Evolutionary conservation across 2,329 filamentous ascomycete species (phyloP).

Genomic region (Orbilia ellipsospora): DNA sequence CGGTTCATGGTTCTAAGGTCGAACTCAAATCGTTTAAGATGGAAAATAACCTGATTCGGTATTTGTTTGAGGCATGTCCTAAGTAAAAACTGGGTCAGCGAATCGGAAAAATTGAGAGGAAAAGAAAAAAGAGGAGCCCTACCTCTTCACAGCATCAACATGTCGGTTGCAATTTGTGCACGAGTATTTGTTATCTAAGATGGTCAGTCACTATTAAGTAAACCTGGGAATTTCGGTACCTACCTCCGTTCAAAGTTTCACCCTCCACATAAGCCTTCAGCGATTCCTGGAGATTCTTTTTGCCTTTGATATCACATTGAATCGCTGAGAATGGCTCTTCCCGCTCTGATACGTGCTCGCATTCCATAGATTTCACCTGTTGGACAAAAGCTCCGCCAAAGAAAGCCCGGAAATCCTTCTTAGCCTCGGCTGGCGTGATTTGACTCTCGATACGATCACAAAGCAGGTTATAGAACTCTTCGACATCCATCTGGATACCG

Average conservation of each 20-base stretch:
- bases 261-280: constrained; percentile 95
- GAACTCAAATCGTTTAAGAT: constrained; percentile 88
- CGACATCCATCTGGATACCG: constrained; percentile 94
- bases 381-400: constrained; percentile 93
- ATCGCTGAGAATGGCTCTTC: constrained; percentile 93
- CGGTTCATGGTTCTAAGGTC: constrained; percentile 80
- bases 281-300: constrained; percentile 83
- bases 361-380: constrained; percentile 95
- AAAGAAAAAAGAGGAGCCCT: constrained; percentile 24
- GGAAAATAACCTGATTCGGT: constrained; percentile 93
- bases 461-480: constrained; percentile 94
- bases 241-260: constrained; percentile 91
- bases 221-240: constrained; percentile 13
- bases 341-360: constrained; percentile 89
- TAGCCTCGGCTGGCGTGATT: constrained; percentile 74
- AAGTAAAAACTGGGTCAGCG: neutral
- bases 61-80: constrained; percentile 89
- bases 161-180: constrained; percentile 89
- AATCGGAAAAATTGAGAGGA: neutral
- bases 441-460: constrained; percentile 92
- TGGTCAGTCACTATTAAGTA: constrained; percentile 50
- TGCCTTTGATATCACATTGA: constrained; percentile 95
- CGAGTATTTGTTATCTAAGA: constrained; percentile 92
- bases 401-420: constrained; percentile 79
- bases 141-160: constrained; percentile 92